phyloP scores from a whole-genome alignment of 2,329 filamentous ascomycete genomes.

The Hypoxylon sp. region DNA sequence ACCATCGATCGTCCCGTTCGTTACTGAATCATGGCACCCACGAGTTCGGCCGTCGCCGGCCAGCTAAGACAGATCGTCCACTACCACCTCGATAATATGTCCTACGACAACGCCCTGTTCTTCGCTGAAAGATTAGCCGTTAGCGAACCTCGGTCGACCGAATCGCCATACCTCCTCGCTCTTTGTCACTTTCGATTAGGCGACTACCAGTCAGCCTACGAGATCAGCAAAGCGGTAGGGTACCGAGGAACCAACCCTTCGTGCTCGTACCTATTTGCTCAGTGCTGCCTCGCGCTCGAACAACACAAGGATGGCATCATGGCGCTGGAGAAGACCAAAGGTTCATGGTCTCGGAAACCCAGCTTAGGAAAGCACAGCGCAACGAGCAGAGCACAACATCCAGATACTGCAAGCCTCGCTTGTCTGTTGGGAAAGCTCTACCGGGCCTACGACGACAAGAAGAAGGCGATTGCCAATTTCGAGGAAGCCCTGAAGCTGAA shows the following conservation, averaged over 20 bases:
- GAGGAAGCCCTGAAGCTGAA: slow-evolving; percentile 89
- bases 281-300: slow-evolving; percentile 82
- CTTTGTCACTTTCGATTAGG: slow-evolving; percentile 85
- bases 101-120: slow-evolving; percentile 90
- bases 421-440: slow-evolving; percentile 89
- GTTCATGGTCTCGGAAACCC: slow-evolving; percentile 77
- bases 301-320: slow-evolving; percentile 81
- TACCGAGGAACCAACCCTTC: slow-evolving; percentile 79
- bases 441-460: slow-evolving; percentile 80
- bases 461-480: slow-evolving; percentile 84
- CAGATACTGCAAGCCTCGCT: slow-evolving; percentile 84
- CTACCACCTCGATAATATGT: slow-evolving; percentile 86
- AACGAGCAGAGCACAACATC: slow-evolving; percentile 74
- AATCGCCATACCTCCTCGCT: slow-evolving; percentile 83
- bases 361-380: slow-evolving; percentile 85
- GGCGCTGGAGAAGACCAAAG: slow-evolving; percentile 82
- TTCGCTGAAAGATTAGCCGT: slow-evolving; percentile 86
- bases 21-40: slow-evolving; percentile 59
- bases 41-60: slow-evolving; percentile 57
- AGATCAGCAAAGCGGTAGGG: slow-evolving; percentile 76
- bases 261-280: slow-evolving; percentile 90
- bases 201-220: slow-evolving; percentile 85
- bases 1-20: slow-evolving; percentile 19
- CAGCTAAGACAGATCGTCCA: slow-evolving; percentile 67
- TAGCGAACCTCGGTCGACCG: slow-evolving; percentile 80